These are phyloP conservation scores for Oemleria cerasiformis DNA, from an alignment of 306 rosid species.

Conservation along the genomic window DNA sequence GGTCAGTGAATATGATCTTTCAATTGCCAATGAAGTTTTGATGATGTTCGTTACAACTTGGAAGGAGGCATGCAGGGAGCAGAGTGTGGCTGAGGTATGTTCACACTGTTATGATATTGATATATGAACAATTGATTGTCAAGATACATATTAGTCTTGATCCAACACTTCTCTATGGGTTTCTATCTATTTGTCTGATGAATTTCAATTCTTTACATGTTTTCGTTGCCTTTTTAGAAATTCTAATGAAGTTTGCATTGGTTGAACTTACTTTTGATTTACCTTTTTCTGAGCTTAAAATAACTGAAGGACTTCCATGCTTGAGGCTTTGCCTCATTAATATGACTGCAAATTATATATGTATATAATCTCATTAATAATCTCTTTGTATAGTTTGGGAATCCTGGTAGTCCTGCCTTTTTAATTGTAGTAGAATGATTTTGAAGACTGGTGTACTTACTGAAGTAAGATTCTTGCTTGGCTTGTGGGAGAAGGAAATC, in stretches of 20 bases:
- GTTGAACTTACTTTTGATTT: background rate
- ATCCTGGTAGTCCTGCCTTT: background rate
- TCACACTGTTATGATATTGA: background rate
- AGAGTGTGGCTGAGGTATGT: slow-evolving; percentile 54
- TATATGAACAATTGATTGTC: background rate
- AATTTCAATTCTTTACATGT: background rate
- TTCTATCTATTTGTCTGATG: background rate
- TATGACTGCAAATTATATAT: background rate
- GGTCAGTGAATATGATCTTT: slow-evolving; percentile 29
- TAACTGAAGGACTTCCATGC: background rate
- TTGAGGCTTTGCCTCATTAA: background rate
- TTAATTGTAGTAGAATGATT: too few relatives aligned
- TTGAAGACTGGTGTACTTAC: too few relatives aligned
- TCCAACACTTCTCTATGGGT: background rate
- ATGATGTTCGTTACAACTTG: slow-evolving; percentile 63
- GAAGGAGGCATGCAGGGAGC: slow-evolving; percentile 70
- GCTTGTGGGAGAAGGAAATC: background rate
- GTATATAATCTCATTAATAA: background rate
- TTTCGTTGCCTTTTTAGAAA: background rate
- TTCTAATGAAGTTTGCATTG: background rate
- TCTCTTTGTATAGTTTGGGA: background rate
- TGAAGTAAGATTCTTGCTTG: background rate
- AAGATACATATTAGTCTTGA: background rate
- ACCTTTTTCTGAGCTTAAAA: background rate
- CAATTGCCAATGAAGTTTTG: slow-evolving; percentile 39